Base-by-base conservation (phyloP, 768 basidiomycete genomes). In the Termitomyces titanicus region DNA sequence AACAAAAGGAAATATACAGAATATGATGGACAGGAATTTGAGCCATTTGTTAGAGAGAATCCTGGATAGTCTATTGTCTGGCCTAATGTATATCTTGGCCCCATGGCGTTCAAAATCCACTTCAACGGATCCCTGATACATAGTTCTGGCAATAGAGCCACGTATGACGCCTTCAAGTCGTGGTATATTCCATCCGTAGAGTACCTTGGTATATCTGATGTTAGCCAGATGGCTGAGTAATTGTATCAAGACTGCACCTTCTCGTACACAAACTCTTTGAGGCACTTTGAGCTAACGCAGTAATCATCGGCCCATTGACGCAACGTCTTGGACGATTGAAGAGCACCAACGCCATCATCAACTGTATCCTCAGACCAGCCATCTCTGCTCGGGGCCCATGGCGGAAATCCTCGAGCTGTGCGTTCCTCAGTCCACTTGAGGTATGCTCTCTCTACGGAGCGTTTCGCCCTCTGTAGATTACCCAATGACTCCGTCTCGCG, bases 231-330 rank as follows among this genome's bases (percentile, higher is more conserved):
- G 52, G 18, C 47, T 29, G 20, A 15, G 35, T 25, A 27, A 53
- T 50, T 35, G 31, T 39, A 51, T 39, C 13, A 31, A 12, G 50
- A 55, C 39, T 66, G 15, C 55, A 86, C 86, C 74, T 90, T 90
- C 22, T 78, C 72, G 58, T 91, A 88, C 6, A 80, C 76, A 64
- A 94, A 91, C 69, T 92, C 90, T 66, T 92, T 93, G 58, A 93
- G 72, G 15, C 77, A 68, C 62, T 86, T 92, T 8, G 67, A 73
- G 62, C 86, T 88, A 24, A 79, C 76, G 55, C 89, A 92, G 62
- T 91, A 93, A 53, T 88, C 84, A 60, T 92, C 89, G 8, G 89
- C 89, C 92, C 92, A 94, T 55, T 86, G 78, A 31, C 88, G 74
- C 40, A 92, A 65, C 0, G 84, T 79, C 70, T 80, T 81, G 15